Evolutionary conservation across 116 monocot species (phyloP).

Genomic region (Phalaenopsis hybrid): DNA sequence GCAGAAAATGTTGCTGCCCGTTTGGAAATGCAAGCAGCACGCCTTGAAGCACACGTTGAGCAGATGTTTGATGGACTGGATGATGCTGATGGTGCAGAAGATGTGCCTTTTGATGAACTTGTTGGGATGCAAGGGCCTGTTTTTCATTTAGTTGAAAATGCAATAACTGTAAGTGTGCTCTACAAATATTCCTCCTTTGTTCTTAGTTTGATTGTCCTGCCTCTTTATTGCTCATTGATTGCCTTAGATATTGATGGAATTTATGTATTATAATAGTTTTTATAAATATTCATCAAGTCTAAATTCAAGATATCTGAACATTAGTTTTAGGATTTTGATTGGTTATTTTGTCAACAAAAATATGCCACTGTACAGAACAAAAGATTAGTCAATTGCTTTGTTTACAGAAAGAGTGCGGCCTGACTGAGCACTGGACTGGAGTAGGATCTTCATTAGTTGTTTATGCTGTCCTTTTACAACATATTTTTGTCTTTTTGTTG

Average conservation of each 20-base stretch:
- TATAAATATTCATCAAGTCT: not conserved
- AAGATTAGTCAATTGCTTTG: not conserved
- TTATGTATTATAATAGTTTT: not conserved
- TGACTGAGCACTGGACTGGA: not conserved
- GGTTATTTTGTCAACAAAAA: not conserved
- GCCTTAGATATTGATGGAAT: not conserved
- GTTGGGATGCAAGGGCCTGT: conserved; percentile 99
- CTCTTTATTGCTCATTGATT: not conserved
- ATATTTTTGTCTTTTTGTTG: not conserved
- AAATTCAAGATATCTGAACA: not conserved
- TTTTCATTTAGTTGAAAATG: conserved; percentile 96
- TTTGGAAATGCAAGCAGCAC: conserved; percentile 83
- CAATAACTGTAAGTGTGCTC: conserved; percentile 72
- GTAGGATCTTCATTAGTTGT: not conserved
- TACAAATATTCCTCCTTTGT: not conserved
- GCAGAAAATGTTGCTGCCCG: conserved; percentile 98
- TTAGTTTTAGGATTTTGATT: not conserved
- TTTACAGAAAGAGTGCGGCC: not conserved
- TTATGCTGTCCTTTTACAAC: not conserved
- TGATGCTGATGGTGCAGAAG: conserved; percentile 98
- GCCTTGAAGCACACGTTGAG: conserved; percentile 93
- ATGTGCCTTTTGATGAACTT: conserved; percentile 96
- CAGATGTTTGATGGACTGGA: conserved; percentile 99
- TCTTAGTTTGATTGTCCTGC: not conserved
- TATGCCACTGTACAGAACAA: not conserved